Evolutionary conservation across 352 stramenopile genomes (phyloP), one percentile per base, ranked within the genome.

Genomic region (Aphanomyces cochlioides): DNA sequence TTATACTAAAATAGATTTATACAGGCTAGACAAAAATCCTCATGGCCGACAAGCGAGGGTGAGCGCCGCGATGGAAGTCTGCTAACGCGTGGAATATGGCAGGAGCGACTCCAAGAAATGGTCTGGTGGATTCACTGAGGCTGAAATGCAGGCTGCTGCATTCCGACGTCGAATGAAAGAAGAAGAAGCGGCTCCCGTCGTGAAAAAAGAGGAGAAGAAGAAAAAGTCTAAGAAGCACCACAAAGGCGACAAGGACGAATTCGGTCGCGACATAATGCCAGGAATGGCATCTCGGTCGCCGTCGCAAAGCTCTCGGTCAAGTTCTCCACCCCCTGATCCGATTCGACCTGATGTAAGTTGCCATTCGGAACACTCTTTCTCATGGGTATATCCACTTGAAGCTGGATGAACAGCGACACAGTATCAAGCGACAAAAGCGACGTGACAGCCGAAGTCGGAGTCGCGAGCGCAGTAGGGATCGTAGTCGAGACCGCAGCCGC

Each of bases 161-260:
- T 70, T 70, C 48, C 36, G 64, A 2, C 34, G 64, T 12, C 64
- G 64, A 6, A 70, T 70, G 64, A 70, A 70, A 39, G 64, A 60
- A 43, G 64, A 58, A 13, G 64, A 5, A 15, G 63, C 63, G 37
- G 48, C 40, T 8, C 41, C 34, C 41, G 19, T 47, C 19, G 56
- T 28, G n/a, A 38, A 66, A 1, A 66, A 74, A 12, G 69, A 78
- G 58, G 80, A 73, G 47, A 48, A 72, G 21, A 78, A 75, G 54
- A 69, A 70, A 7, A 64, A 70, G 64, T 17, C 53, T 12, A 74
- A 65, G 57, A 66, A 66, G 37, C 41, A 54, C 39, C 58, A 19
- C 7, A 19, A 28, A 47, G 28, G 79, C 10, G 54, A 56, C n/a
- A 92, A 91, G 61, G 87, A 95, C 68, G 87, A 95, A 58, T 95